Evolutionary conservation across 768 basidiomycete species (phyloP).

Genomic region (Nidularia pulvinata): DNA sequence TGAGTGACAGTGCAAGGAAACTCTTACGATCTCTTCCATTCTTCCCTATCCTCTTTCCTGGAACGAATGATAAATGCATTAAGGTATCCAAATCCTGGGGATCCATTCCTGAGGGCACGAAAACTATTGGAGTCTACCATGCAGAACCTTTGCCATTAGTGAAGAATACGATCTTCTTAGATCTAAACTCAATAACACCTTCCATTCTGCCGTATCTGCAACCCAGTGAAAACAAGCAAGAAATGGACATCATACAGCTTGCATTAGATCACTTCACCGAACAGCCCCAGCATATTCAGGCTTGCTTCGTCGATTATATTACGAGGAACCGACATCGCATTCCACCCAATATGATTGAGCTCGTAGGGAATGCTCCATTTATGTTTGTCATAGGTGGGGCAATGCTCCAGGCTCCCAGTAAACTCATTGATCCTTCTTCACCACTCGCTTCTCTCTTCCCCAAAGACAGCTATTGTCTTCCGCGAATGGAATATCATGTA

Average conservation of each 20-base stretch:
- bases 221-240: constrained; percentile 6
- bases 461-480: too few relatives aligned
- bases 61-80: background rate
- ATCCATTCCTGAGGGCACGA: constrained; percentile 4
- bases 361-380: constrained; percentile 20
- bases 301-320: constrained; percentile 23
- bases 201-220: constrained; percentile 20
- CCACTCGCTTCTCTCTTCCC: too few relatives aligned
- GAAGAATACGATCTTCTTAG: constrained; percentile 20
- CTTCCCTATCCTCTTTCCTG: constrained; percentile 20
- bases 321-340: constrained; percentile 14
- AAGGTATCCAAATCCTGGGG: constrained; percentile 2
- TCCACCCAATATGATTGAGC: constrained; percentile 17
- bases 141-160: constrained; percentile 20
- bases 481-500: too few relatives aligned
- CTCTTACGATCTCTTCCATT: constrained; percentile 19
- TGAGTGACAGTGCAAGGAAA: background rate
- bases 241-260: constrained; percentile 19
- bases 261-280: constrained; percentile 21
- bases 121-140: constrained; percentile 2
- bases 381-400: constrained; percentile 16
- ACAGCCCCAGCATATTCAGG: constrained; percentile 21
- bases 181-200: constrained; percentile 14
- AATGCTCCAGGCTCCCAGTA: too few relatives aligned
- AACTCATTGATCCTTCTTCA: too few relatives aligned